Evolutionary conservation across 805 yeast species (phyloP), one percentile per base, ranked within the genome.

Genomic region (Cyberlindnera nakhonratchasimensis): DNA sequence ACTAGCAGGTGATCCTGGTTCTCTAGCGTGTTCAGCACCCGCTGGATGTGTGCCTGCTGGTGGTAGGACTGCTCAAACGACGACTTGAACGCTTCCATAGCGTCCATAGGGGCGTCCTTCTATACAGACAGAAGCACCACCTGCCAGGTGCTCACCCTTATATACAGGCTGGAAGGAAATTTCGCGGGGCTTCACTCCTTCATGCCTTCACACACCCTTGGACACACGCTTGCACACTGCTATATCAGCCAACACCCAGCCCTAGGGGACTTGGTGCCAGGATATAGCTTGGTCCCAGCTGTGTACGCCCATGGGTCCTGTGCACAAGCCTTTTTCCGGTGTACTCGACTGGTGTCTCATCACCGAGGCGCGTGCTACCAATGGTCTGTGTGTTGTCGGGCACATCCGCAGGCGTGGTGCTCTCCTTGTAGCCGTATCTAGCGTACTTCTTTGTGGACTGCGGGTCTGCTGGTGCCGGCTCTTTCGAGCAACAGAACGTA

Each of bases 1-100:
- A 39, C 31, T 8, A 51, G 34, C 19, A 51, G 19, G 18, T 51
- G 51, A 35, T 48, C 52, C 36, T 46, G 40, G 39, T 43, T 48
- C 42, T 48, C 51, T 20, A 48, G 31, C 2, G 52, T 42, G 40
- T 48, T 48, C 19, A 48, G 39, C 3, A 46, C n/a, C 7, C 46
- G 28, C 28, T 39, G 50, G 10, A 24, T 32, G 19, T 32, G 22
- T 8, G 35, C 21, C 17, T 37, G 39, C 6, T 22, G 14, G 10
- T 33, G 41, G 26, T 37, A 32, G 1, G 38, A 18, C 17, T 33
- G 41, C 18, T 37, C 40, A 22, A 29, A 26, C 4, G 32, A 18
- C 17, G 23, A 9, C 20, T 28, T 36, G 25, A 36, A 28, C 3
- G 30, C 11, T 13, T 29, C 34, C 40, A 29, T 34, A 4, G n/a